These are phyloP conservation scores for Penicillium soppii DNA, from an alignment of 495 filamentous ascomycete species.

Conservation along the genomic window DNA sequence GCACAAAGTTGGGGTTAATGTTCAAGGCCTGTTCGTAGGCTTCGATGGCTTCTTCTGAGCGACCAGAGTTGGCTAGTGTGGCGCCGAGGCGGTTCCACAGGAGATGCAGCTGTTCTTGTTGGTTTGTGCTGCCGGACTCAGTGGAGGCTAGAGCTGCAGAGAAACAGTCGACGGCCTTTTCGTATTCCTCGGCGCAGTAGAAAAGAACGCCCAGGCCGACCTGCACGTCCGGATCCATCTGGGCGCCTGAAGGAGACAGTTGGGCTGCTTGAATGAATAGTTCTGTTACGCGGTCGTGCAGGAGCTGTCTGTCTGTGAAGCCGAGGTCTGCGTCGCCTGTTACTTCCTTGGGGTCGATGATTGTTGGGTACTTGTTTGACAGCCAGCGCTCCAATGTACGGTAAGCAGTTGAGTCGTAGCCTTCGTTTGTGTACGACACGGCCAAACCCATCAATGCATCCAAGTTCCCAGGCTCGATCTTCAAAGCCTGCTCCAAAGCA, in stretches of 20 bases:
- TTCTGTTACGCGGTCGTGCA: slow-evolving; percentile 86
- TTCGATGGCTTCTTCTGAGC: slow-evolving; percentile 91
- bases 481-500: slow-evolving; percentile 89
- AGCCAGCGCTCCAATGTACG: slow-evolving; percentile 97
- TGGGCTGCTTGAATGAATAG: slow-evolving; percentile 92
- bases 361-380: slow-evolving; percentile 81
- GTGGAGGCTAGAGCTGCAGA: slow-evolving; percentile 79
- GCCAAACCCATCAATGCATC: slow-evolving; percentile 91
- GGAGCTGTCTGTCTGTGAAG: slow-evolving; percentile 85
- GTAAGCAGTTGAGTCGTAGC: slow-evolving; percentile 95
- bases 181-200: slow-evolving; percentile 96
- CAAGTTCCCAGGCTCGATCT: slow-evolving; percentile 81
- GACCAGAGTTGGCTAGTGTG: slow-evolving; percentile 90
- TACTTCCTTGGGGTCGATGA: slow-evolving; percentile 67
- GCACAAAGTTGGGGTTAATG: slow-evolving; percentile 91
- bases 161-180: slow-evolving; percentile 99
- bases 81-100: slow-evolving; percentile 98
- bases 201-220: slow-evolving; percentile 96
- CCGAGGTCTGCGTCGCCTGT: slow-evolving; percentile 73
- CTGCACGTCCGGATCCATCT: slow-evolving; percentile 98
- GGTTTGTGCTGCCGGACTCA: slow-evolving; percentile 74
- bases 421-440: slow-evolving; percentile 99
- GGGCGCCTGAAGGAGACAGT: slow-evolving; percentile 78
- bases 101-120: slow-evolving; percentile 76
- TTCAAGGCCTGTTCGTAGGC: slow-evolving; percentile 91